These are phyloP conservation scores for Parathielavia hyrcaniae DNA, from an alignment of 495 filamentous ascomycete species.

Conservation along the genomic window DNA sequence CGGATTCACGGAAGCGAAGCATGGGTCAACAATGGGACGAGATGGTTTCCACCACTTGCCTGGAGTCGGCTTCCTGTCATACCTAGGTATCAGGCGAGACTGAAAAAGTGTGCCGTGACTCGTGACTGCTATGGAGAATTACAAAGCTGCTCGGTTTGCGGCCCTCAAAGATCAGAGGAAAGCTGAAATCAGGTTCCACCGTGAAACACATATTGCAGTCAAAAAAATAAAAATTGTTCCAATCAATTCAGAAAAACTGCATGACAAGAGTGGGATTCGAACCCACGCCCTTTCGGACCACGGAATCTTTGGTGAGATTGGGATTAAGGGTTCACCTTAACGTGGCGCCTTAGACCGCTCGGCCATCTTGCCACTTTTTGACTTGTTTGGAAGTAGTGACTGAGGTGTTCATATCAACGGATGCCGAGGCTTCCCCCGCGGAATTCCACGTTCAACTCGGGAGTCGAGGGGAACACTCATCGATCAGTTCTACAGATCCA, in stretches of 20 bases:
- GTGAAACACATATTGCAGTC: no score
- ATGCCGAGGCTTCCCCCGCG: background rate
- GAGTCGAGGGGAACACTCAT: background rate
- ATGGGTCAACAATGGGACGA: no score
- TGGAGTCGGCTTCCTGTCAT: no score
- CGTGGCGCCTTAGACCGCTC: constrained; percentile 28
- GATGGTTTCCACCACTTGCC: no score
- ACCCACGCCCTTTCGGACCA: constrained; percentile 38
- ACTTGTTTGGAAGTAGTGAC: background rate
- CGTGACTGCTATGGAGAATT: no score
- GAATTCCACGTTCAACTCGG: background rate
- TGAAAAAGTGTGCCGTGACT: no score
- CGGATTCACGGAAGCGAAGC: no score
- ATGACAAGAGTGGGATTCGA: constrained; percentile 38
- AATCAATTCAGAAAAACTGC: constrained; percentile 6
- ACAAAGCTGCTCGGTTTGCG: no score
- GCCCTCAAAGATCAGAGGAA: no score
- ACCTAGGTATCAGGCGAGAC: no score
- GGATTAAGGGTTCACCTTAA: constrained; percentile 27
- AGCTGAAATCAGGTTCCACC: no score
- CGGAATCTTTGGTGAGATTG: constrained; percentile 25
- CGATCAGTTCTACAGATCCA: no score
- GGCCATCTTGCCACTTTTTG: constrained; percentile 24
- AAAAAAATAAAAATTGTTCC: background rate
- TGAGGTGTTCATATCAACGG: background rate